Conservation (phyloP, 164 flowering plant genomes). For the Echeveria elegans region DNA sequence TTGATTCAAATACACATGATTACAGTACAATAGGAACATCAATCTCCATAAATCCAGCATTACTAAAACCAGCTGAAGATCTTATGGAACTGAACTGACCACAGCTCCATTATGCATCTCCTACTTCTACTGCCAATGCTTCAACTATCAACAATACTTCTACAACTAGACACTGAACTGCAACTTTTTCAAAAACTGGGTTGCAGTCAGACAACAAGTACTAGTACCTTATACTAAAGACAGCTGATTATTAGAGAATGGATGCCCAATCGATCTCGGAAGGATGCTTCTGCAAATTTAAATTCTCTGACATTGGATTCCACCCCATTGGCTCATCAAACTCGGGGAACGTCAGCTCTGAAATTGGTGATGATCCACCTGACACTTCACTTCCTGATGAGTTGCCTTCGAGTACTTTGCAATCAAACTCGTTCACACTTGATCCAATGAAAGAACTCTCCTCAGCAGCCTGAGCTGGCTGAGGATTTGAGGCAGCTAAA, state of each 20-base stretch:
- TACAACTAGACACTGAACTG: neutral
- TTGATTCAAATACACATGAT: neutral
- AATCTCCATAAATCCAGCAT: neutral
- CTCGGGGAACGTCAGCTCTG: constrained; percentile 41
- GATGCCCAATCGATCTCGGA: constrained; percentile 88
- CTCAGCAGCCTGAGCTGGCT: neutral
- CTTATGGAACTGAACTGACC: neutral
- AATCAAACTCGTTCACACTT: neutral
- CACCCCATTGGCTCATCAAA: constrained; percentile 26
- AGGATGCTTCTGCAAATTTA: constrained; percentile 50
- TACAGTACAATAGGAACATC: neutral
- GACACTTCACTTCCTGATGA: constrained; percentile 26
- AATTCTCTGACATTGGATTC: constrained; percentile 30
- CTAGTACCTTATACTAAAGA: too few relatives aligned
- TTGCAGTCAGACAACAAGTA: neutral
- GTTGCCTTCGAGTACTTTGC: constrained; percentile 36
- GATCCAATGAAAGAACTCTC: neutral
- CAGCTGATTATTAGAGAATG: constrained; percentile 23
- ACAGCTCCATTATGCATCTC: neutral
- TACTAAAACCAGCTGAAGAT: constrained; percentile 1
- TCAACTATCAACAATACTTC: neutral
- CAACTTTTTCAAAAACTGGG: constrained; percentile 1
- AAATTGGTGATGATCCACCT: constrained; percentile 45
- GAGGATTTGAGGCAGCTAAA: neutral
- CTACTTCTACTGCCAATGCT: neutral